Conservation (phyloP, 805 yeast genomes). For the Pichia exigua region DNA sequence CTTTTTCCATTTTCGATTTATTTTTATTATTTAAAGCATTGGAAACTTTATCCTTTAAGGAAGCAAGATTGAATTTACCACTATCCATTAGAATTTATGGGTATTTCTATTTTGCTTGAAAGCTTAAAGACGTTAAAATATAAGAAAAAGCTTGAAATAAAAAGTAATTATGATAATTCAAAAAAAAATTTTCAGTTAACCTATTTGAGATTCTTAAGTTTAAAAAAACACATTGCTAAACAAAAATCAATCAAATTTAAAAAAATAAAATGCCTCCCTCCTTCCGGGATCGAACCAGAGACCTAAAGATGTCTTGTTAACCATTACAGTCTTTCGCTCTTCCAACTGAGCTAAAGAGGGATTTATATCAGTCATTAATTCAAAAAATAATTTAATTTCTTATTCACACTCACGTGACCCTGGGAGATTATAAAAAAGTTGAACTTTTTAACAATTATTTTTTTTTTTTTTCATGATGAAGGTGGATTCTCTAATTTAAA, state of each 20-base stretch:
- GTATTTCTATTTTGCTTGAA: neutral
- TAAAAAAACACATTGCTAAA: too few relatives aligned
- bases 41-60: constrained; percentile 59
- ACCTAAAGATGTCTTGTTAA: constrained; percentile 15
- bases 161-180: neutral
- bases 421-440: too few relatives aligned
- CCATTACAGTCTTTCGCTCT: constrained; percentile 19
- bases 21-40: constrained; percentile 35
- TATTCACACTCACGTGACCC: too few relatives aligned
- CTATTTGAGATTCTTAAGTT: neutral
- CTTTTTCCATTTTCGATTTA: constrained; percentile 17
- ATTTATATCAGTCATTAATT: too few relatives aligned
- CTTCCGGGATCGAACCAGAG: constrained; percentile 17
- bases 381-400: too few relatives aligned
- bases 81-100: constrained; percentile 32
- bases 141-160: neutral
- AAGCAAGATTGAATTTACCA: constrained; percentile 39
- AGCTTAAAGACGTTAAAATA: too few relatives aligned
- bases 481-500: too few relatives aligned
- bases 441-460: too few relatives aligned
- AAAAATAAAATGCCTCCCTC: constrained; percentile 8
- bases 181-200: neutral
- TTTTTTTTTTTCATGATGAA: too few relatives aligned
- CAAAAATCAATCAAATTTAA: neutral
- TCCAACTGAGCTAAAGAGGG: constrained; percentile 21